Base-by-base conservation (phyloP, 495 filamentous ascomycete genomes). In the Acidiella bohemica region DNA sequence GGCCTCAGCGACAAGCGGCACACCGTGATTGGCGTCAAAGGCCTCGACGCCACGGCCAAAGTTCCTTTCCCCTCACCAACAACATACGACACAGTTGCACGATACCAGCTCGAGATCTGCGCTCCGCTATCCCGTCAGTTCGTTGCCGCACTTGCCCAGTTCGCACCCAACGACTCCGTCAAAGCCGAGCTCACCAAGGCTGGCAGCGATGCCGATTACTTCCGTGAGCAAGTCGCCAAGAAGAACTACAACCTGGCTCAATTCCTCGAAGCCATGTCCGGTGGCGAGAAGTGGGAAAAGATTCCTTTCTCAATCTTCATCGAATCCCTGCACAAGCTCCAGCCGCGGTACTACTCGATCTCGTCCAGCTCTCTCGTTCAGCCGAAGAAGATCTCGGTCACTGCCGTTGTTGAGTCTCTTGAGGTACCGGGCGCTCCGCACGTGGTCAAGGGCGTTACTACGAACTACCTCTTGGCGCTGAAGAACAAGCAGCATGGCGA, bases 341-440 rank as follows among this genome's bases (percentile, higher is more conserved):
- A 96, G 56, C 87, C 92, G 7, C 84, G 90, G 21, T 99, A 96
- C 69, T 99, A 99, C 67, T 96, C 92, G 18, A 99, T 99, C 59
- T 99, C 90, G 17, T 96, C 92, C 0, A 95, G 88, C 0, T 95
- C 90, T 17, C 59, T 84, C 8, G 90, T 93, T 27, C 87, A 99
- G 46, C 87, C 90, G 61, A 78, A 92, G 57, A 79, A 83, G 64
- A 82, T 96, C 47, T 81, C 90, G 45, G 80, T 99, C 50, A 99
- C 90, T 3, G 88, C 88, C 41, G 83, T 96, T 25, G 90, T 99
- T 42, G 92, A 94, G 60, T 80, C 78, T 27, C 66, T 82, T 46
- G 60, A 71, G 26, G 69, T 88, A 42, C 81, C 86, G 19, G 84
- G 83, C 42, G 75, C 79, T 32, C 68, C 73, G 9, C 80, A 95